Base-by-base conservation (phyloP, 2,329 filamentous ascomycete species). In the Claviceps purpurea region DNA sequence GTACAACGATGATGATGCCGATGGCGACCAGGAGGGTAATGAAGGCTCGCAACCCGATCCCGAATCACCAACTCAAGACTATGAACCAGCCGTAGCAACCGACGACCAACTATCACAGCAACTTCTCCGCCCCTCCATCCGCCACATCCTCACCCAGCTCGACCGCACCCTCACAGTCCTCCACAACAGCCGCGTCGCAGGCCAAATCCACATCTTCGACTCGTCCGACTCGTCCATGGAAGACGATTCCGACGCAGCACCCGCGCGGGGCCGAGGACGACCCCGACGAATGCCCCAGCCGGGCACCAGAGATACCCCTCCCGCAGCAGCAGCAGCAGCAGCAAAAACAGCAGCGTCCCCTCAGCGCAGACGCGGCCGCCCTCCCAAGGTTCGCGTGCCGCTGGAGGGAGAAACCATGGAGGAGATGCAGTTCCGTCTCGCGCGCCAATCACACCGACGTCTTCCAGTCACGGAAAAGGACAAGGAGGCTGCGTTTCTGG, bases 151-250 rank as follows among this genome's bases (percentile, higher is more conserved):
- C 8, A 68, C 73, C 1, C 78, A 81, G 39, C 63, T 95, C 1
- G 88, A 96, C 59, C 65, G 72, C 5, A 74, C 91, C 0, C 75
- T 95, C 5, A 71, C 74, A 34, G 78, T 82, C 3, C 72, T 97
- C 14, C 87, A 90, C 62, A 79, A 82, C 54, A 74, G 79, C 1
- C 77, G 84, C 40, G 69, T 78, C 44, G 75, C 80, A 2, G 59
- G 64, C 22, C 68, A 69, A 52, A 70, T 58, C 56, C 58, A 68
- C 50, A 57, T 67, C 52, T 68, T 68, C 43, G 65, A 69, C 57
- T 68, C 71, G 56, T 69, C 72, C 57, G 52, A 51, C 16, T 68
- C 70, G 49, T 66, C 64, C 26, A 69, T 68, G 5, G 45, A 47
- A 14, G 34, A 18, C 6, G 60, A 68, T 24, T 65, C 63, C 4